Evolutionary conservation across 2,329 filamentous ascomycete genomes (phyloP).

Genomic region (Didymellaceae sp.): DNA sequence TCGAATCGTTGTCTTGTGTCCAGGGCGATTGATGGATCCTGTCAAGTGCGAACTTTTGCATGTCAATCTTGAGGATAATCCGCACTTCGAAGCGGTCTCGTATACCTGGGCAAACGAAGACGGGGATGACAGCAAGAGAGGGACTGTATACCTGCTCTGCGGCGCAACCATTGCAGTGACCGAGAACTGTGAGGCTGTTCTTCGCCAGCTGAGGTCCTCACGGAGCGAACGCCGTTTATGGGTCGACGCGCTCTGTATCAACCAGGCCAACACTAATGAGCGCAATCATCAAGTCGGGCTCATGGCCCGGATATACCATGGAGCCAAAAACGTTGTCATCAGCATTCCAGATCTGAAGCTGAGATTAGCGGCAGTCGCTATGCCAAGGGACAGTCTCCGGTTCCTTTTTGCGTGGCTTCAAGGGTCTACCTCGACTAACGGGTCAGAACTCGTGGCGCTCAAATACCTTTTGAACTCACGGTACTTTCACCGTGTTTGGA

Average conservation of each 20-base stretch:
- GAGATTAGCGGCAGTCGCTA: no score
- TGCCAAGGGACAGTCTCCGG: no score
- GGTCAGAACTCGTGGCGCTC: neutral
- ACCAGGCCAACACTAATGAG: neutral
- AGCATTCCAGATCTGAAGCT: neutral
- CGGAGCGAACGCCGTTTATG: neutral
- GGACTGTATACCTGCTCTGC: neutral
- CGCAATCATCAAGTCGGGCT: conserved; percentile 20
- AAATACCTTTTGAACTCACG: neutral
- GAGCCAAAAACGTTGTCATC: neutral
- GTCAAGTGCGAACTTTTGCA: conserved; percentile 18
- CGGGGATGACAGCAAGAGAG: conserved; percentile 9
- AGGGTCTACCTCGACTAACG: neutral
- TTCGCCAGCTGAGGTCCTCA: neutral
- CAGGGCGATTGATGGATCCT: conserved; percentile 5
- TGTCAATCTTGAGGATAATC: conserved; percentile 22
- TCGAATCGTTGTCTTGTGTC: conserved; percentile 1
- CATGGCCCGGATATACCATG: conserved; percentile 19
- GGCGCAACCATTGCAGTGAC: neutral
- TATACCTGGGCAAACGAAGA: neutral
- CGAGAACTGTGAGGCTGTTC: neutral
- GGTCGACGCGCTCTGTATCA: neutral
- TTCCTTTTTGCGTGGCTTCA: neutral
- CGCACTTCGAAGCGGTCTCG: conserved; percentile 24
- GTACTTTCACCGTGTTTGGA: neutral